Evolutionary conservation across 2,329 filamentous ascomycete species (phyloP), one percentile per base, ranked within the genome.

Genomic region (Colletotrichum sp.): DNA sequence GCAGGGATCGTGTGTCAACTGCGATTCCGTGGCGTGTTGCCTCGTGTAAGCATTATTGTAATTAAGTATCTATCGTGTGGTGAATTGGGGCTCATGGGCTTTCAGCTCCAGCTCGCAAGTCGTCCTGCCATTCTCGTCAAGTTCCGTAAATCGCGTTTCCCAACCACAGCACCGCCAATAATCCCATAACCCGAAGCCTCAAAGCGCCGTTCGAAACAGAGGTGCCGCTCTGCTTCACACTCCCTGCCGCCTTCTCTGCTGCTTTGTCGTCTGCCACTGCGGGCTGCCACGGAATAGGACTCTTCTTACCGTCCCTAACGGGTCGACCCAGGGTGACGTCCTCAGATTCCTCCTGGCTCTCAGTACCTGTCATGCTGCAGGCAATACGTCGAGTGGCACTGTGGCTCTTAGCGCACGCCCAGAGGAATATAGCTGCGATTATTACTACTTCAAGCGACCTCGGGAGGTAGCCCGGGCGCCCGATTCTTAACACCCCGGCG

Each of bases 401-500:
- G 27, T 71, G 76, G 66, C 73, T 70, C 34, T 70, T 76, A 15
- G 61, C 27, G 32, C 70, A 65, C 6, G 74, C 56, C 73, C 73
- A 77, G 28, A 77, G 43, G 15, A 84, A 78, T 43, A 84, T 27
- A 30, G 78, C 76, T 28, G 77, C 77, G 75, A 84, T 79, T 9
- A 81, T 55, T 27, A 78, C 77, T 70, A 32, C 79, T 70, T 69
- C 72, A n/a, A 18, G 32, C 43, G 79, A 67, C 12, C 77, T 78
- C 27, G 52, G 56, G 6, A 68, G 18, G 25, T 16, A 58, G n/a
- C 69, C 56, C 22, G 27, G 58, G 28, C 67, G 48, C 12, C 78
- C 77, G 39, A 79, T 71, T 69, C 85, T 79, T 18, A 92, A 83
- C n/a, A 88, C 77, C 0, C 87, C 88, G 52, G 86, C 87, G 8